Evolutionary conservation across 2,329 filamentous ascomycete species (phyloP).

Genomic region (Botrytis tulipae): DNA sequence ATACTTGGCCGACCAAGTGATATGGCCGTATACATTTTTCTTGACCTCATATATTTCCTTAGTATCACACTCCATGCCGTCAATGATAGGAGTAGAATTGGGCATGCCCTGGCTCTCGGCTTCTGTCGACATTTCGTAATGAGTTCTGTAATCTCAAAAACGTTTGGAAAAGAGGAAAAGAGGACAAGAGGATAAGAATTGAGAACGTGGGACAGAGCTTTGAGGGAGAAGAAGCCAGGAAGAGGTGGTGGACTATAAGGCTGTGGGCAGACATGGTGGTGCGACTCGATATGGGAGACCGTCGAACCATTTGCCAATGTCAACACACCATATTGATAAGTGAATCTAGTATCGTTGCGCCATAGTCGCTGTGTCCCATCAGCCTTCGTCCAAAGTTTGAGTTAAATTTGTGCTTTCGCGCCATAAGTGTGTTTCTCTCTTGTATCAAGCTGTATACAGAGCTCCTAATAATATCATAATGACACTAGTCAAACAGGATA

Average conservation of each 20-base stretch:
- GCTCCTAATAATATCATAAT: neutral
- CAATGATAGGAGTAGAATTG: neutral
- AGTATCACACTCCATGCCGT: constrained; percentile 41
- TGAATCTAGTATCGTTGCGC: neutral
- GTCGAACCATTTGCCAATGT: neutral
- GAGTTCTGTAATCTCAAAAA: neutral
- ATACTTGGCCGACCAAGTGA: constrained; percentile 54
- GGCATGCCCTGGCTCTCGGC: neutral
- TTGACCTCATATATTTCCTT: constrained; percentile 51
- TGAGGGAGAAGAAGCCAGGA: neutral
- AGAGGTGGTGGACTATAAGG: neutral
- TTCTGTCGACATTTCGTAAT: neutral
- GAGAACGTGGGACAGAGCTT: neutral
- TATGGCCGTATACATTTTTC: constrained; percentile 43
- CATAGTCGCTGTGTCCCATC: neutral
- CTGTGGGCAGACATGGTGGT: neutral
- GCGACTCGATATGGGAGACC: neutral
- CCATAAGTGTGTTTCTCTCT: neutral
- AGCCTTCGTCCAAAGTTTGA: neutral
- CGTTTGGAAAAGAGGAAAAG: neutral
- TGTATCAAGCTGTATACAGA: neutral
- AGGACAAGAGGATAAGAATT: neutral
- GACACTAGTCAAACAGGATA: neutral
- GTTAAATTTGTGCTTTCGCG: neutral
- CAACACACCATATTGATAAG: neutral